Base-by-base conservation (phyloP, 495 filamentous ascomycete species). In the Talaromyces wortmannii region DNA sequence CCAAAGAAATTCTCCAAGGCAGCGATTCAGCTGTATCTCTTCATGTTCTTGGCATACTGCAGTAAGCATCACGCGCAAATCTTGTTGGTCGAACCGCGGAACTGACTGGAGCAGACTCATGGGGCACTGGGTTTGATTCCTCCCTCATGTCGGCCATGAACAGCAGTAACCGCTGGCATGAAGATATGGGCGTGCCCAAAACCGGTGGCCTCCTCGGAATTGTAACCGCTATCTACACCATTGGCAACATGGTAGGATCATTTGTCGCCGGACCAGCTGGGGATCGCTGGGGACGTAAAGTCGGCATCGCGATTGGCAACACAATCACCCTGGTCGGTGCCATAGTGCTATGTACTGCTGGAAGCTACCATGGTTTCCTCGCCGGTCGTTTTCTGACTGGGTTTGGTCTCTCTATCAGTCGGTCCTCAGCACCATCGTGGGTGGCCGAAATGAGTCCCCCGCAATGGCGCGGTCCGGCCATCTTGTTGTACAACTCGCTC, bases 341-440 rank as follows among this genome's bases (percentile, higher is more conserved):
- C 5, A 66, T 69, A 59, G 65, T 83, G n/a, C 78, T 83, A 63
- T 79, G 75, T 4, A 63, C 76, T 6, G 71, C 73, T 10, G 61
- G 56, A 36, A 76, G 68, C 56, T 60, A 78, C 18, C 64, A 61
- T 15, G 71, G 75, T 56, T 89, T 90, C 63, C 83, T 89, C 66
- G 86, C 73, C 17, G 88, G 86, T n/a, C 83, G 88, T 5, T 90
- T 91, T 66, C 61, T 90, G n/a, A 77, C 91, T 13, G 87, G 87
- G 0, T 87, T 91, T 56, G 87, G 88, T 8, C 84, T 88, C 36
- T 78, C 78, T 7, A 82, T 88, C 33, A 76, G 78, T 44, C 77
- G 80, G 43, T 79, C 84, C 15, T 87, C 87, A 6, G 87, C 83
- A 0, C 88, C 88, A 0, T 78, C 83, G 12, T 90, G 89, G 57